Base-by-base conservation (phyloP, 2,329 filamentous ascomycete species). In the Monosporascus sp. region DNA sequence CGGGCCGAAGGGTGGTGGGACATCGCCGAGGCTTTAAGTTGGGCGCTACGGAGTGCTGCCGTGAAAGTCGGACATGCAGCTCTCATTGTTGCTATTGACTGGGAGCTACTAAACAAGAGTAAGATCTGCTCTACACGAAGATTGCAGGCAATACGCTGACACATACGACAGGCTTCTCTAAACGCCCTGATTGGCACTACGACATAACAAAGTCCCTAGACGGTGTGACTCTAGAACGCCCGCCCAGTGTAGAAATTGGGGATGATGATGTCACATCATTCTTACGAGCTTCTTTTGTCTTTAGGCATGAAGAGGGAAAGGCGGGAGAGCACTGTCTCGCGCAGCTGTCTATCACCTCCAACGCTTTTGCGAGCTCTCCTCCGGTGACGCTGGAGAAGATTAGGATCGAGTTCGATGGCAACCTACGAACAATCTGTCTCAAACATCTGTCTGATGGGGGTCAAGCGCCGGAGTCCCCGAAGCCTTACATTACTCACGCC, bases 31-130 rank as follows among this genome's bases (percentile, higher is more conserved):
- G 80, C 85, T 38, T 68, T 87, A 38, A 76, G 78, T 48, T 86
- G 83, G 81, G 71, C 76, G n/a, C 67, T 87, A 53, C 75, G 84
- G 57, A 73, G 75, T 54, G 83, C 81, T 11, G 83, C 83, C 5
- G 72, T 71, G 3, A 71, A 77, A 55, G 71, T 73, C 47, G 77
- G 77, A 7, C 77, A 81, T 50, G 77, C 76, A 8, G 78, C 81
- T 50, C 70, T 85, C 31, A 74, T 87, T 8, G 69, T 87, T 37
- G 75, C 82, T 27, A 78, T 85, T 49, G 83, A 86, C 62, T 86
- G 85, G 81, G 85, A 87, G 62, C 71, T 88, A 45, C 72, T 87
- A 65, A 76, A 82, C 54, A 77, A 69, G 45, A 74, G 82, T 85
- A 70, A 66, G 80, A n/a, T 24, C 17, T 38, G 35, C 9, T 7